Percentiles rank a stretch among this genome's conserved stretches.
phyloP scores from a whole-genome alignment of 768 basidiomycete genomes.

The Boletus subparvulus region DNA sequence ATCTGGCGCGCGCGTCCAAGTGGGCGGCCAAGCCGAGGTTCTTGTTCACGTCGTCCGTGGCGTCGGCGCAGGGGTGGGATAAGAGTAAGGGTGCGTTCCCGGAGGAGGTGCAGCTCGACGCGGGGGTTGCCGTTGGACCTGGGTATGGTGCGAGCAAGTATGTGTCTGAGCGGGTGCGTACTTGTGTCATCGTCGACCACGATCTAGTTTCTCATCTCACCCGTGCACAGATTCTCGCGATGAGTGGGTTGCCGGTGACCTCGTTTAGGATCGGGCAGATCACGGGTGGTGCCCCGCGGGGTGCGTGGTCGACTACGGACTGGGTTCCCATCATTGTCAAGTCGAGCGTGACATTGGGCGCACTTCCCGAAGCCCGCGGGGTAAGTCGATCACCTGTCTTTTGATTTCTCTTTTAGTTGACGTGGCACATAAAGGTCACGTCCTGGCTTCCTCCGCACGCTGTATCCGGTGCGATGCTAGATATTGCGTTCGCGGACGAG shows the following conservation, averaged over 20 bases:
- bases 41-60: constrained; percentile 42
- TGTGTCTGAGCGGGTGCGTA: constrained; percentile 21
- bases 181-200: neutral
- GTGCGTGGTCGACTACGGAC: constrained; percentile 37
- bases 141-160: constrained; percentile 40
- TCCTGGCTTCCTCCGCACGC: constrained; percentile 34
- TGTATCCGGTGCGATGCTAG: constrained; percentile 27
- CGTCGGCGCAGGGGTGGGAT: constrained; percentile 26
- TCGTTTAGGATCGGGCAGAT: constrained; percentile 41
- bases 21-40: constrained; percentile 31
- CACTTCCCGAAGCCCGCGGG: constrained; percentile 31
- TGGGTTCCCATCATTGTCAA: constrained; percentile 40
- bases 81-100: constrained; percentile 23
- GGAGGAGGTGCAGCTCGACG: constrained; percentile 31
- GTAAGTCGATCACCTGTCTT: constrained; percentile 15
- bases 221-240: constrained; percentile 27
- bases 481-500: constrained; percentile 27
- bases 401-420: neutral
- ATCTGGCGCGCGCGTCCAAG: constrained; percentile 31
- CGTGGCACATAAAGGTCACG: constrained; percentile 12
- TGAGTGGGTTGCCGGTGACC: constrained; percentile 32
- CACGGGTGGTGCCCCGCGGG: constrained; percentile 32
- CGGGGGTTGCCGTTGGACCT: constrained; percentile 29
- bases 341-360: constrained; percentile 32
- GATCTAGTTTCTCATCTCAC: neutral